phyloP scores from a whole-genome alignment of 768 basidiomycete species.

The Mrakia frigida region DNA sequence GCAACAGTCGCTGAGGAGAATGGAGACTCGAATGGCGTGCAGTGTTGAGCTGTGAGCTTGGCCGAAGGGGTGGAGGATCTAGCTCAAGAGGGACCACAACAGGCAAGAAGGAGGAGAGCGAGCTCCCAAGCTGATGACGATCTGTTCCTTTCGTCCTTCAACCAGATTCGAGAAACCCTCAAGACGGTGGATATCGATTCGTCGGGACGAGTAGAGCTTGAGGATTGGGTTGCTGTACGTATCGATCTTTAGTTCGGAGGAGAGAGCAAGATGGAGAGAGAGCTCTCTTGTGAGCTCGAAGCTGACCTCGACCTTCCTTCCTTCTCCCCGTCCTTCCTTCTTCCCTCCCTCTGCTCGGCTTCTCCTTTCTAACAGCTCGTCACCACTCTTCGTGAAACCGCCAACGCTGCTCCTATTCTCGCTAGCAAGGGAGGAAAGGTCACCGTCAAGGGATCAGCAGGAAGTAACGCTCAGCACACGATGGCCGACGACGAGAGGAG shows the following conservation, averaged over 20 bases:
- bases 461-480: conserved; percentile 91
- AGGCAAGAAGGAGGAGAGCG: neutral
- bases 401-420: conserved; percentile 33
- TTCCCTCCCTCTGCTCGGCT: neutral
- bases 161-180: conserved; percentile 53
- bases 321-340: neutral
- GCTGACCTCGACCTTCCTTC: neutral
- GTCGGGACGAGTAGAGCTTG: conserved; percentile 90
- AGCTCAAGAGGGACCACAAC: conserved; percentile 48
- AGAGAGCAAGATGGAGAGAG: neutral
- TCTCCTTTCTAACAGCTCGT: conserved; percentile 15
- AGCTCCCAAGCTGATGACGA: neutral
- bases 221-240: conserved; percentile 94
- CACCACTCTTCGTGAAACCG: conserved; percentile 9
- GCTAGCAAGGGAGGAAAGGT: conserved; percentile 64
- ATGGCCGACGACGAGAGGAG: conserved; percentile 93
- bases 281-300: neutral
- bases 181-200: conserved; percentile 92
- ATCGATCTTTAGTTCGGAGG: neutral
- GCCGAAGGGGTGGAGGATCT: neutral
- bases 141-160: neutral
- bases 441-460: conserved; percentile 80
- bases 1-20: neutral
- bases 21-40: neutral
- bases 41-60: neutral